phyloP scores from a whole-genome alignment of 2,329 filamentous ascomycete genomes.

The Exserohilum rostratum region DNA sequence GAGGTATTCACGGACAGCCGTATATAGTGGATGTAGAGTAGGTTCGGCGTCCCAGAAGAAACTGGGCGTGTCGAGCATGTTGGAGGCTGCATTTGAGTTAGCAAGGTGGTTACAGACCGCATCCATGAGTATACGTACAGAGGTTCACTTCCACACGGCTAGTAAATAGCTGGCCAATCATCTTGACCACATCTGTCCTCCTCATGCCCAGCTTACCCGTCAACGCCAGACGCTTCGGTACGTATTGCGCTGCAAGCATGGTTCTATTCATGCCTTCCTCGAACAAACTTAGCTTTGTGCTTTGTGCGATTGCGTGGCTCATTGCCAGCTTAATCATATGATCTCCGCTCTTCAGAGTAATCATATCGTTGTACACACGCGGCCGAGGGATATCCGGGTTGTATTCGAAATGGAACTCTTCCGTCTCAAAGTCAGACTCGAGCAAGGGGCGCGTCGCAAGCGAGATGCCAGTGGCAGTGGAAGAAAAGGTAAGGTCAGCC shows the following conservation, averaged over 20 bases:
- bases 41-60: conserved; percentile 99
- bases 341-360: conserved; percentile 89
- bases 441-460: conserved; percentile 80
- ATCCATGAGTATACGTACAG: conserved; percentile 67
- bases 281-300: conserved; percentile 94
- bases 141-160: conserved; percentile 96
- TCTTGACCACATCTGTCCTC: conserved; percentile 87
- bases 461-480: conserved; percentile 67
- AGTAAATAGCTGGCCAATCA: conserved; percentile 88
- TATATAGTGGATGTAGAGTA: conserved; percentile 91
- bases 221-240: conserved; percentile 85
- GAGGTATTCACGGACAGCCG: conserved; percentile 92
- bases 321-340: conserved; percentile 99
- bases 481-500: conserved; percentile 89
- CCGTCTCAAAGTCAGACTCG: conserved; percentile 92
- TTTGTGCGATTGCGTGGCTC: conserved; percentile 95
- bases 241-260: conserved; percentile 89
- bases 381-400: conserved; percentile 83
- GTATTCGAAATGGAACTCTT: conserved; percentile 99
- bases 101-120: not conserved
- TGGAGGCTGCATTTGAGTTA: conserved; percentile 68
- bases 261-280: conserved; percentile 95
- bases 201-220: conserved; percentile 92
- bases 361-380: conserved; percentile 98
- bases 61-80: conserved; percentile 93